Conservation (phyloP, 345 rosid species). For the Euphorbia tirucalli region DNA sequence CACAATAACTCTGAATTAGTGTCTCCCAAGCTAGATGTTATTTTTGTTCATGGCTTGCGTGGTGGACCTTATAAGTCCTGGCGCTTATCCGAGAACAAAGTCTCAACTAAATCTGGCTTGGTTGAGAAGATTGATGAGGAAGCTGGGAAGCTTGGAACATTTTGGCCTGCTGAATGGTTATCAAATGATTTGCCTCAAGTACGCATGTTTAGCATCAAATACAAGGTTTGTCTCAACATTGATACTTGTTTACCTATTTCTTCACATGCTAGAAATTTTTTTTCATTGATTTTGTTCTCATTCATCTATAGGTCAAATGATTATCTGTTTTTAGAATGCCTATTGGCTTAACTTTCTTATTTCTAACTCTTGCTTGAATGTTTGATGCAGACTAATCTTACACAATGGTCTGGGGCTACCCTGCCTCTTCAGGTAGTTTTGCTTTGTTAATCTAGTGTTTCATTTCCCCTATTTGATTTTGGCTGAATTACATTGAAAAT, state of each 20-base stretch:
- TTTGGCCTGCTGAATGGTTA: constrained; percentile 99
- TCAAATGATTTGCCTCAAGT: constrained; percentile 80
- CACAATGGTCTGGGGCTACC: constrained; percentile 94
- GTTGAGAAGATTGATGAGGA: constrained; percentile 97
- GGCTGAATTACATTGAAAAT: background rate
- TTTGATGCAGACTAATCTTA: constrained; percentile 81
- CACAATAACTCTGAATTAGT: constrained; percentile 32
- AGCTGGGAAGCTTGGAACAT: constrained; percentile 94
- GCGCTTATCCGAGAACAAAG: constrained; percentile 87
- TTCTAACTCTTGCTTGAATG: constrained; percentile 5
- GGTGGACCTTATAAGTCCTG: constrained; percentile 96
- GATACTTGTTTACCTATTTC: background rate
- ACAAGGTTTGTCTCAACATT: constrained; percentile 66
- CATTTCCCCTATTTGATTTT: background rate
- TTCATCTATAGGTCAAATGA: constrained; percentile 2
- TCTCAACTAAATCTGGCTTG: constrained; percentile 89
- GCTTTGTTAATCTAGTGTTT: background rate
- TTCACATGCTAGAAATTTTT: constrained; percentile 6
- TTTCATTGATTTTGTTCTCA: background rate
- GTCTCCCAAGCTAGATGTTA: constrained; percentile 68
- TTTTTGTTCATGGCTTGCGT: constrained; percentile 91
- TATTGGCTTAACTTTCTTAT: constrained; percentile 6
- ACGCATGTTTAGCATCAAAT: constrained; percentile 80
- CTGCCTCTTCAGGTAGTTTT: constrained; percentile 85
- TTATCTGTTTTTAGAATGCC: constrained; percentile 9